Base-by-base conservation (phyloP, 108 stramenopile genomes). In the Discostella stelligeroides region DNA sequence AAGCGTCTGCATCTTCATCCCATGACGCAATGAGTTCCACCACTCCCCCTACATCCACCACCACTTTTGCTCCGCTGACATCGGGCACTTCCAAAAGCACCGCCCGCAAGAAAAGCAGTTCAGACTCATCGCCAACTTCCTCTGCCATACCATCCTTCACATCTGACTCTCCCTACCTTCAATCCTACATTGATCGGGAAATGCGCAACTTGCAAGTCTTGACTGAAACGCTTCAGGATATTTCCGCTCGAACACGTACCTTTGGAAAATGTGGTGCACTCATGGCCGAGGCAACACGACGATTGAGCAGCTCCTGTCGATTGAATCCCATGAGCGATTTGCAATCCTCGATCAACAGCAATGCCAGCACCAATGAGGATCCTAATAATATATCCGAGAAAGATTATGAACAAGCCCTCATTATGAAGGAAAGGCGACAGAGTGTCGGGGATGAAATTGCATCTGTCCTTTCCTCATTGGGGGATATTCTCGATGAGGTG, bases 81-180 rank as follows among this genome's bases (percentile, higher is more conserved):
- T 6, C 34, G n/a, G n/a, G n/a, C 34, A 34, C 34, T 5, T 3
- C 34, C 6, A 34, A 34, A 34, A 34, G 34, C 34, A 34, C 34
- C 3, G 6, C 34, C 6, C 34, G 34, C 34, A 34, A 4, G 24
- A 4, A 23, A n/a, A 24, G 21, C 3, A 50, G 1, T 12, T n/a
- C n/a, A n/a, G n/a, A 28, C 53, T 28, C 15, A 23, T 15, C 24
- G 15, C 53, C 12, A 54, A 25, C 60, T 60, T 45, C 73, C 17
- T 70, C 59, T 7, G 73, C 67, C 25, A 69, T 74, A 29, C 73
- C 78, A 0, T 72, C 75, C 75, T 95, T 95, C 75, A 91, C 89
- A 13, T 91, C 91, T 20, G 89, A 91, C 60, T 91, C 89, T 38
- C 94, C 94, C 0, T 95, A 95, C 68, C 92, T 87, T 61, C 73